Evolutionary conservation across 371 early-diverging fungal genomes (phyloP).

Genomic region (Saksenaea vasiformis): DNA sequence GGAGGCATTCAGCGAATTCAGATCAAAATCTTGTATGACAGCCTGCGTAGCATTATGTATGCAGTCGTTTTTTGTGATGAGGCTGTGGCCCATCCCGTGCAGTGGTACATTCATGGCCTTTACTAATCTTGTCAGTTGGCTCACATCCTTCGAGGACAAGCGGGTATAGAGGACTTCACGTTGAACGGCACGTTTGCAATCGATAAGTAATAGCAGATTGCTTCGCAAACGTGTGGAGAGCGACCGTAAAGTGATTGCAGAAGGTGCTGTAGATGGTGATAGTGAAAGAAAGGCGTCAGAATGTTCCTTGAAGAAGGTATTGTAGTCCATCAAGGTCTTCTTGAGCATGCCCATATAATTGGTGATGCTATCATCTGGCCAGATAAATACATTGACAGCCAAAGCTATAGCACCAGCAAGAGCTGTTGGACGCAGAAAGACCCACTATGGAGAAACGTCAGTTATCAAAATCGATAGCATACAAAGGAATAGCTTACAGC

Average conservation of each 20-base stretch:
- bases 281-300: constrained; percentile 25
- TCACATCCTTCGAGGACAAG: constrained; percentile 30
- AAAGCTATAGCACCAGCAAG: constrained; percentile 27
- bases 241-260: constrained; percentile 10
- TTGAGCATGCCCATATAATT: constrained; percentile 22
- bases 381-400: constrained; percentile 27
- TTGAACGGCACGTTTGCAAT: constrained; percentile 39
- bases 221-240: constrained; percentile 22
- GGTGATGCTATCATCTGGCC: constrained; percentile 41
- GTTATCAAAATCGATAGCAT: neutral
- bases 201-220: constrained; percentile 28
- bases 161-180: constrained; percentile 30
- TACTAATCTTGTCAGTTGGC: constrained; percentile 19
- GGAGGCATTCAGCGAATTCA: neutral
- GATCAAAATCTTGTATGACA: neutral
- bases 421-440: constrained; percentile 28
- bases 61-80: constrained; percentile 21
- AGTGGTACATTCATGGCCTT: constrained; percentile 22
- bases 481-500: constrained; percentile 16
- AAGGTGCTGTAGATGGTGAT: neutral
- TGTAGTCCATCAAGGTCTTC: constrained; percentile 25
- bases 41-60: neutral
- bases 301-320: constrained; percentile 32
- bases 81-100: constrained; percentile 34
- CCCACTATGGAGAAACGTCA: constrained; percentile 18